Conservation (phyloP, 2,329 filamentous ascomycete genomes). For the Thelonectria blattea region DNA sequence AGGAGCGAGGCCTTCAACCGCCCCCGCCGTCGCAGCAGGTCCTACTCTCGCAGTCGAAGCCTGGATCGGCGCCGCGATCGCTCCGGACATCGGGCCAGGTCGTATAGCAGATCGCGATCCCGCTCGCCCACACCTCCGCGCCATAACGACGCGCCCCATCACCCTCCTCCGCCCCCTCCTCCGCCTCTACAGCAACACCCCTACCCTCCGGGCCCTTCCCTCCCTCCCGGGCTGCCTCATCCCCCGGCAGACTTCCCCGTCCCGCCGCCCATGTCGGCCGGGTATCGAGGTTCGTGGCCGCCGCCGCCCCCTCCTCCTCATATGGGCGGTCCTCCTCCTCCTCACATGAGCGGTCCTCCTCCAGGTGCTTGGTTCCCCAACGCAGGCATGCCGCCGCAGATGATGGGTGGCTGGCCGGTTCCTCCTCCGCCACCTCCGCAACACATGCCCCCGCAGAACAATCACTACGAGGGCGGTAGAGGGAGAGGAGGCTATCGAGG, state of each 20-base stretch:
- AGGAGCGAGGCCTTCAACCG: slow-evolving; percentile 36
- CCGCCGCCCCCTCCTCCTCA: slow-evolving; percentile 43
- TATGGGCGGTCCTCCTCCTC: slow-evolving; percentile 34
- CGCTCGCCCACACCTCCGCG: slow-evolving; percentile 26
- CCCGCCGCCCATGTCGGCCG: slow-evolving; percentile 46
- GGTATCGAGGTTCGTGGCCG: slow-evolving; percentile 52
- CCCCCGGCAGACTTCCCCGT: slow-evolving; percentile 39
- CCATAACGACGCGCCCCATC: slow-evolving; percentile 27
- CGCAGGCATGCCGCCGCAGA: slow-evolving; percentile 35
- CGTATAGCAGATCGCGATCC: slow-evolving; percentile 34
- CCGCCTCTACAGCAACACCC: slow-evolving; percentile 36
- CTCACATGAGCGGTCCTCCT: slow-evolving; percentile 29
- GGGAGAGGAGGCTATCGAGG: slow-evolving; percentile 38
- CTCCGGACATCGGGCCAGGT: slow-evolving; percentile 27
- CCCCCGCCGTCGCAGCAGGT: slow-evolving; percentile 39
- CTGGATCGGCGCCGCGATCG: slow-evolving; percentile 25
- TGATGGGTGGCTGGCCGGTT: slow-evolving; percentile 37
- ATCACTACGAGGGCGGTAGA: slow-evolving; percentile 32
- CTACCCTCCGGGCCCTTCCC: slow-evolving; percentile 29
- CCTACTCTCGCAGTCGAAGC: slow-evolving; percentile 37
- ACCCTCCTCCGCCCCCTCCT: slow-evolving; percentile 36
- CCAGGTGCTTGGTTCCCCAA: slow-evolving; percentile 40
- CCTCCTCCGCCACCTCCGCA: slow-evolving; percentile 33
- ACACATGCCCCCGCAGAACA: slow-evolving; percentile 28
- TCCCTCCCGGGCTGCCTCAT: slow-evolving; percentile 26